These are phyloP conservation scores for Curvularia sp. DNA, from an alignment of 2,329 filamentous ascomycete genomes.

Conservation along the genomic window DNA sequence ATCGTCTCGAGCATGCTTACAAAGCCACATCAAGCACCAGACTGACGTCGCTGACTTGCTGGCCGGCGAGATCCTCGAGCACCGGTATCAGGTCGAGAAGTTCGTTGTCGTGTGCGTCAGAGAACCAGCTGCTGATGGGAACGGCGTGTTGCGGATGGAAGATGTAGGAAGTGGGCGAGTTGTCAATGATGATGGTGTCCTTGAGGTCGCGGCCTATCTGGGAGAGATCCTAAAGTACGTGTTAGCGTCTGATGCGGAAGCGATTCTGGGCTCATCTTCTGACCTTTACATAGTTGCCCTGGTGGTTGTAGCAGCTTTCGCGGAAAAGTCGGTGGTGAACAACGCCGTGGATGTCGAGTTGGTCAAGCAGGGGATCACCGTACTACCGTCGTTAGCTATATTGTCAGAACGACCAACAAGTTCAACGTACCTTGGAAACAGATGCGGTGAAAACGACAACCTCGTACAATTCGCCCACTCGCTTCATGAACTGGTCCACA, in stretches of 20 bases:
- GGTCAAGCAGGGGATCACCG: conserved; percentile 92
- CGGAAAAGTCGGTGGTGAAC: conserved; percentile 96
- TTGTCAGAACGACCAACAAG: neutral
- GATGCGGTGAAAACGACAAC: conserved; percentile 99
- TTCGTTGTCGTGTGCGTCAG: conserved; percentile 98
- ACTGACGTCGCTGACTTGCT: conserved; percentile 93
- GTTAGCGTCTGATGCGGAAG: conserved; percentile 1
- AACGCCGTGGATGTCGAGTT: conserved; percentile 95
- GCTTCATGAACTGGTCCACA: conserved; percentile 98
- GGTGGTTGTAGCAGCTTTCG: conserved; percentile 98
- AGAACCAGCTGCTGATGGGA: conserved; percentile 99
- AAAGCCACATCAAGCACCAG: conserved; percentile 89
- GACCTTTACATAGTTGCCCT: conserved; percentile 97
- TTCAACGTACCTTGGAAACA: conserved; percentile 80
- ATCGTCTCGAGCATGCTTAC: conserved; percentile 51
- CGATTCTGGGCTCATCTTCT: conserved; percentile 14
- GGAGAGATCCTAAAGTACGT: conserved; percentile 73
- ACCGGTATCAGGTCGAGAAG: conserved; percentile 96
- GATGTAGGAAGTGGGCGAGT: conserved; percentile 98
- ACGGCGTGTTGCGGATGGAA: conserved; percentile 99
- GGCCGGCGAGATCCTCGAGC: conserved; percentile 90
- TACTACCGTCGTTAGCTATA: conserved; percentile 66
- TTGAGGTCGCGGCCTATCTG: conserved; percentile 94
- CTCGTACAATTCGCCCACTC: conserved; percentile 96
- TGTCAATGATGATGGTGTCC: conserved; percentile 99